phyloP scores from a whole-genome alignment of 257 asterid genomes.

The Solanum piurae region DNA sequence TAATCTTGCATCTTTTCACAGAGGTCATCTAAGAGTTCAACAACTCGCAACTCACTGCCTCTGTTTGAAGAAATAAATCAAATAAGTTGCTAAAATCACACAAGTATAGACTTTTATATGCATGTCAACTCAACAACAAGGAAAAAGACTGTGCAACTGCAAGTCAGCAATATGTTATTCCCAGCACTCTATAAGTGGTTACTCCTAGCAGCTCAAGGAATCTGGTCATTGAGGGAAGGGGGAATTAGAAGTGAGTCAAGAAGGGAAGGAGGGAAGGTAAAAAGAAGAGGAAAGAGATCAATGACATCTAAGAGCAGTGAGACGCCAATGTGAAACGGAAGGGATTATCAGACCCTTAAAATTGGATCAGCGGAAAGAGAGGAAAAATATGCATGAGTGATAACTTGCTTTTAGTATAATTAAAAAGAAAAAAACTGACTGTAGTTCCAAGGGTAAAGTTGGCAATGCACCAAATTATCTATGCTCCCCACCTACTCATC shows the following conservation, averaged over 20 bases:
- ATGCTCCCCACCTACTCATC: not conserved
- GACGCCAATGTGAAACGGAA: not conserved
- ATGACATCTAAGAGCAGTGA: not conserved
- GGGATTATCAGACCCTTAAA: not conserved
- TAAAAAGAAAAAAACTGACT: not conserved
- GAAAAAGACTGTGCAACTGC: not conserved
- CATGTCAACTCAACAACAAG: not conserved
- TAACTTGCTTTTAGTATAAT: not conserved
- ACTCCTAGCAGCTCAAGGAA: not conserved
- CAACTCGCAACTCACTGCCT: constrained; percentile 81
- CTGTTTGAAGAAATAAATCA: constrained; percentile 18
- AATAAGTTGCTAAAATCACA: not conserved
- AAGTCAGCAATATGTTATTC: not conserved
- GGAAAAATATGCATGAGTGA: not conserved
- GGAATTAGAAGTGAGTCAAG: not conserved
- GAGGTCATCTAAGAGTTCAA: constrained; percentile 86
- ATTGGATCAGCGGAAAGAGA: not conserved
- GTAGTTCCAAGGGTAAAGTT: not conserved
- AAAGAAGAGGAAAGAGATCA: not conserved
- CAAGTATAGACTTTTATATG: not conserved
- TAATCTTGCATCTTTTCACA: constrained; percentile 98
- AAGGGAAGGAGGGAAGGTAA: not conserved
- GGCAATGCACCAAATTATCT: not conserved
- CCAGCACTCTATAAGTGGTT: not conserved
- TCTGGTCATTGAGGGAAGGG: not conserved